Evolutionary conservation across 176 grass and related monocot genomes (phyloP), one percentile per base, ranked within the genome.

Genomic region (Oryza rufipogon): DNA sequence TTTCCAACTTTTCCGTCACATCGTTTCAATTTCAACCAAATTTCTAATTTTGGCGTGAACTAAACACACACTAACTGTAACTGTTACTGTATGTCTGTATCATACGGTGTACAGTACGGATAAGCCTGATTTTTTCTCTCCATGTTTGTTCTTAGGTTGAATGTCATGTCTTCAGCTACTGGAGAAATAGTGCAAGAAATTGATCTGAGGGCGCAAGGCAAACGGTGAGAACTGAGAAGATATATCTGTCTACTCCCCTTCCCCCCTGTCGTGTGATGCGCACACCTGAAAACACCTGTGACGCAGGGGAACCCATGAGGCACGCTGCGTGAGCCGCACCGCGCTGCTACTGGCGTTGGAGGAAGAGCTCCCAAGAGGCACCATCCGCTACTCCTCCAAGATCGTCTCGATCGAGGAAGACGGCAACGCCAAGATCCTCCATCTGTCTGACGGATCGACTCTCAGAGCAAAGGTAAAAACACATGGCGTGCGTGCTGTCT

Each of bases 311-410:
- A 32, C 51, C 10, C 33, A 23, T 0, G 75, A 77, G 11, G 19
- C 33, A 54, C 75, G 75, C 10, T 77, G 75, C 33, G 33, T 77
- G 32, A 36, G 13, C 52, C 75, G 75, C 1, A 39, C 39, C 54
- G 32, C 20, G 75, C 52, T 63, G 1, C 32, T 77, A 2, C 54
- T 3, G 20, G 33, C 19, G 16, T 11, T 77, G 75, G 75, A 61
- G 75, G 75, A 61, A 9, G 75, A 61, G 33, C 33, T 77, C 19
- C 74, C 75, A 0, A 15, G 19, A 13, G 52, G 11, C 74, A 76
- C 74, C 74, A 60, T 74, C 25, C 72, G 72, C 46, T 74, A 52
- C 46, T 20, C 15, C 23, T 75, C 48, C 73, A 75, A 52, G 75
- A 60, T 77, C 5, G 52, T 63, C 33, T 77, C 75, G 5, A 77